Conservation (phyloP, 192 early-diverging fungal species). For the Umbelopsis sp. region DNA sequence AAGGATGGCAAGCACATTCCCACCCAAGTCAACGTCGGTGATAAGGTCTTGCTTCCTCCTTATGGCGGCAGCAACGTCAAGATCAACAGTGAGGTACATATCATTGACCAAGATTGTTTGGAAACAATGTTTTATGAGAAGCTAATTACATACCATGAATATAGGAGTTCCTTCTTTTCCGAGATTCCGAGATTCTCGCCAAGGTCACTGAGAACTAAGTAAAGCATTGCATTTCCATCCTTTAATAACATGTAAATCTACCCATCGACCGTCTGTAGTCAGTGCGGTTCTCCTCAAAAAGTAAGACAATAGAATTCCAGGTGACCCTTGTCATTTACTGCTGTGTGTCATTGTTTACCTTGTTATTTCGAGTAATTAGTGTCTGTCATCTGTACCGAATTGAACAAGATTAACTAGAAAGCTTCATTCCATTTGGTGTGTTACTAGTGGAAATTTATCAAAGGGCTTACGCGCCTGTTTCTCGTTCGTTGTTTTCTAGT, state of each 20-base stretch:
- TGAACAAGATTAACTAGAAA: too few species aligned
- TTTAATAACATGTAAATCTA: slow-evolving; percentile 21
- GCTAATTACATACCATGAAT: not conserved
- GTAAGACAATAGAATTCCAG: not conserved
- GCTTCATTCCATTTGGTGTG: too few species aligned
- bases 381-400: too few species aligned
- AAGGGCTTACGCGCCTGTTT: too few species aligned
- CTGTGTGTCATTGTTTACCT: not conserved
- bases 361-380: too few species aligned
- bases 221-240: not conserved
- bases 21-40: slow-evolving; percentile 83
- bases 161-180: slow-evolving; percentile 86
- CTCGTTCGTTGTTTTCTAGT: too few species aligned
- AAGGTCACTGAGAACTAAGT: slow-evolving; percentile 68
- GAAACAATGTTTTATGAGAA: not conserved
- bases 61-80: slow-evolving; percentile 96
- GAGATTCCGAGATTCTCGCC: slow-evolving; percentile 92
- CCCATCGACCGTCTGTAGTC: not conserved
- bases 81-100: slow-evolving; percentile 68
- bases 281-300: not conserved
- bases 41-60: slow-evolving; percentile 93
- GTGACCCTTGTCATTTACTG: slow-evolving; percentile 1
- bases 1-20: slow-evolving; percentile 87
- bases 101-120: not conserved
- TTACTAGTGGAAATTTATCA: too few species aligned